Evolutionary conservation across 2,329 filamentous ascomycete genomes (phyloP), one percentile per base, ranked within the genome.

Genomic region (Colletotrichum eremochloae): DNA sequence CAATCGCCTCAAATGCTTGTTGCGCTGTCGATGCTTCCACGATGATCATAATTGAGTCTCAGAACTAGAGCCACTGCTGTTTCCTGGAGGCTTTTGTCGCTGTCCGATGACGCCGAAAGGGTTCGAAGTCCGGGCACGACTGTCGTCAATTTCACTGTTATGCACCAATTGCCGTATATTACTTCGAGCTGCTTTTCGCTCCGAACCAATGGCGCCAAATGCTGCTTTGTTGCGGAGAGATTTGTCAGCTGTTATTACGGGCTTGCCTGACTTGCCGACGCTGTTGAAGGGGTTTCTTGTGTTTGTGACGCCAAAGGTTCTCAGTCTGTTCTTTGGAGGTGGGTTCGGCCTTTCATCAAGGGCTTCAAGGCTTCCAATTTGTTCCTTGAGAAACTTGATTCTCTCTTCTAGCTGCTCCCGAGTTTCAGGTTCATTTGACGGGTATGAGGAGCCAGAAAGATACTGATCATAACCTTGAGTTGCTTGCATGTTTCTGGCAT

Each of bases 281-380:
- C 8, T 1, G 4, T 11, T 2, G 38, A 42, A 58, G 33, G 56
- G 38, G n/a, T 58, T 58, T 20, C 31, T 20, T 56, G 52, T n/a
- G n/a, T 42, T 58, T 29, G 33, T 29, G 24, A 58, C 56, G 9
- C 56, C 56, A 29, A 42, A 18, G 3, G 56, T 58, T 20, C 56
- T 42, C 11, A 58, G 14, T 11, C 12, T 15, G 33, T 40, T 58
- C 36, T 40, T 18, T 1, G 56, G 7, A 8, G n/a, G 36, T 18
- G 12, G 36, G 36, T 58, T 58, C 5, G 36, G 56, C 14, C 56
- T 42, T 40, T 58, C 56, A 3, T 58, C n/a, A 8, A 58, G 56
- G 11, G n/a, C 38, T 29, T 58, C 56, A 24, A 58, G 56, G n/a
- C 36, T 58, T 42, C 56, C 56, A 14, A 58, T 58, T 31, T 42